A percentile compares a stretch with the other conserved stretches of the same genome.
Conservation (phyloP, 2,329 filamentous ascomycete species). For the Fusarium veterinarium region DNA sequence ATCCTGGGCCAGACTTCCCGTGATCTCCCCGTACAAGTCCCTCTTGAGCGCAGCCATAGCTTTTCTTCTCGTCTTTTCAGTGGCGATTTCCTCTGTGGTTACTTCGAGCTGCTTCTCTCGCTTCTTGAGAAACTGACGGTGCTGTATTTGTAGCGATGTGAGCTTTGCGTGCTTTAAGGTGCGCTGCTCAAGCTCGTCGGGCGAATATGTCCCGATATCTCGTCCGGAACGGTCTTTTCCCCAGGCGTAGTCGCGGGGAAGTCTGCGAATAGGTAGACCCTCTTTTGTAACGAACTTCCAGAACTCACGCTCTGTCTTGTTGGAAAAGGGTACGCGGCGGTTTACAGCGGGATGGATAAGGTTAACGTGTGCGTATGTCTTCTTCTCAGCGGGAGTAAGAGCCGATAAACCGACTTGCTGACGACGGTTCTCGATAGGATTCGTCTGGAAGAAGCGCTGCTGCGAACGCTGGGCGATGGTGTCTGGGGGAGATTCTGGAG, state of each 20-base stretch:
- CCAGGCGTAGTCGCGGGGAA: conserved; percentile 58
- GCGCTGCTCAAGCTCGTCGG: conserved; percentile 59
- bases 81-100: conserved; percentile 54
- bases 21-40: conserved; percentile 65
- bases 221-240: conserved; percentile 63
- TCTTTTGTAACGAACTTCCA: conserved; percentile 68
- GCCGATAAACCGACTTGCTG: conserved; percentile 58
- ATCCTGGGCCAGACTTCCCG: conserved; percentile 65
- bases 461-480: conserved; percentile 62
- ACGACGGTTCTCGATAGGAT: conserved; percentile 60
- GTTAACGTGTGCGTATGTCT: conserved; percentile 60
- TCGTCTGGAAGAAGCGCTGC: conserved; percentile 61
- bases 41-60: conserved; percentile 63
- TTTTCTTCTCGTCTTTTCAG: conserved; percentile 59
- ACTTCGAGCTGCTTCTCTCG: conserved; percentile 43
- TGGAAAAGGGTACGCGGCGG: conserved; percentile 50
- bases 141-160: conserved; percentile 56
- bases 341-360: conserved; percentile 57
- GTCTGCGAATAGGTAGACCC: conserved; percentile 60
- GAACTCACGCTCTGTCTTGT: conserved; percentile 66
- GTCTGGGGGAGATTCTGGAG: conserved; percentile 51
- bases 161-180: conserved; percentile 56
- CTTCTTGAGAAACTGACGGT: conserved; percentile 57
- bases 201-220: conserved; percentile 60
- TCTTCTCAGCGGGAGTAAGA: conserved; percentile 61